phyloP scores from a whole-genome alignment of 140 eudicot genomes.

The Bidens hawaiensis region DNA sequence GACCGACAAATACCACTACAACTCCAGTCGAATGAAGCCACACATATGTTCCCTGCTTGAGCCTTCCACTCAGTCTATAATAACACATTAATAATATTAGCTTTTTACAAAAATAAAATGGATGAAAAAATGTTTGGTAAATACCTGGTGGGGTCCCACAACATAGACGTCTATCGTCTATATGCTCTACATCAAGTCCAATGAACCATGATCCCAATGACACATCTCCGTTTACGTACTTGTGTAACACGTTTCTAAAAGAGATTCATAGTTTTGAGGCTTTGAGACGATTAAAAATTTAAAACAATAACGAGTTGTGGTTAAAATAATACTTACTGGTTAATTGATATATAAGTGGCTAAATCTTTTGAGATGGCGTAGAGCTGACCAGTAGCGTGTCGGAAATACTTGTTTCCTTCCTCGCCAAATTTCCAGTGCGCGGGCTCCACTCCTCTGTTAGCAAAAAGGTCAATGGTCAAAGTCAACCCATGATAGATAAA shows the following conservation, averaged over 20 bases:
- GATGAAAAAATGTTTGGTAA: not conserved
- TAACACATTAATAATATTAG: not conserved
- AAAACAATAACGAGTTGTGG: not conserved
- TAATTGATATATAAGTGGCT: constrained; percentile 82
- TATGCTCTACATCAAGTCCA: constrained; percentile 91
- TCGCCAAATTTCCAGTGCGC: constrained; percentile 98
- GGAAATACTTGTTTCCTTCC: constrained; percentile 88
- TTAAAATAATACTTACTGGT: constrained; percentile 57
- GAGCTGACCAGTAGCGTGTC: constrained; percentile 97
- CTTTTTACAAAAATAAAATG: not conserved
- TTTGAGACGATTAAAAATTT: not conserved
- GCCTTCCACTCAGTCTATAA: constrained; percentile 98
- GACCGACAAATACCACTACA: constrained; percentile 94
- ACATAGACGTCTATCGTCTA: constrained; percentile 84
- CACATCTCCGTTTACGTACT: constrained; percentile 91
- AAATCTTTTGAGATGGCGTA: constrained; percentile 90
- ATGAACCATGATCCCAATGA: constrained; percentile 95
- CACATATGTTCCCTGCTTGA: constrained; percentile 97
- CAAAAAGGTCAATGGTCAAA: constrained; percentile 1
- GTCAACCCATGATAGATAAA: not conserved
- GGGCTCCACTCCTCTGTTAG: constrained; percentile 90
- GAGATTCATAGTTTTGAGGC: constrained; percentile 17
- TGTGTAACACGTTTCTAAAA: constrained; percentile 74
- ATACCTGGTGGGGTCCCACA: constrained; percentile 99
- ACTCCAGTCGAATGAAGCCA: constrained; percentile 97